A percentile compares a stretch with the other conserved stretches of the same genome.
phyloP scores from a whole-genome alignment of 148 eudicot genomes.

The Silene conica region DNA sequence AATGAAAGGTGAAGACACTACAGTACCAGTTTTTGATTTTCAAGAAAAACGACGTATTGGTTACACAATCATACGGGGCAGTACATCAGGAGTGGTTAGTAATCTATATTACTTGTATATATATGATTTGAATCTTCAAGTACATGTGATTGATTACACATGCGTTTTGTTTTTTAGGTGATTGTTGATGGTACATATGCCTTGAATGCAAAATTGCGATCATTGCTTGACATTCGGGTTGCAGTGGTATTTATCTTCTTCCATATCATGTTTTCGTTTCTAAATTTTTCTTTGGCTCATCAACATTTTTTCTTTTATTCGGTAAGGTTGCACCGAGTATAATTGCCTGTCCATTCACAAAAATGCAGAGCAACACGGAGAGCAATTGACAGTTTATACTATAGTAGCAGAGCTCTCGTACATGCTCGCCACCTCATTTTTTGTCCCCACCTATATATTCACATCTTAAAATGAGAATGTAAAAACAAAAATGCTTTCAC shows the following conservation, averaged over 20 bases:
- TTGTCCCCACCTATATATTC: not conserved
- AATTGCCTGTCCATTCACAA: not conserved
- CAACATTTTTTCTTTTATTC: not conserved
- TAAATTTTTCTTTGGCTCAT: not conserved
- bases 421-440: not conserved
- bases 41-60: slow-evolving; percentile 77
- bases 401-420: not conserved
- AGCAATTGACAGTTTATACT: not conserved
- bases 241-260: slow-evolving; percentile 71
- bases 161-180: slow-evolving; percentile 43
- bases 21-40: slow-evolving; percentile 73
- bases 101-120: slow-evolving; percentile 8
- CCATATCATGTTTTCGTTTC: not conserved
- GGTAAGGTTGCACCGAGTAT: not conserved
- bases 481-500: not conserved
- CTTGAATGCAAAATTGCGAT: slow-evolving; percentile 88
- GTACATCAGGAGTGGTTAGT: slow-evolving; percentile 84
- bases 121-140: not conserved
- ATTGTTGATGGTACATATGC: slow-evolving; percentile 99
- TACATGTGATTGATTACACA: slow-evolving; percentile 2
- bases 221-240: slow-evolving; percentile 95
- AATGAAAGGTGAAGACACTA: slow-evolving; percentile 75
- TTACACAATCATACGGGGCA: slow-evolving; percentile 54
- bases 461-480: not conserved
- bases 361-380: not conserved